Base-by-base conservation (phyloP, 73 alveolate genomes). In the Breviolum minutum region DNA sequence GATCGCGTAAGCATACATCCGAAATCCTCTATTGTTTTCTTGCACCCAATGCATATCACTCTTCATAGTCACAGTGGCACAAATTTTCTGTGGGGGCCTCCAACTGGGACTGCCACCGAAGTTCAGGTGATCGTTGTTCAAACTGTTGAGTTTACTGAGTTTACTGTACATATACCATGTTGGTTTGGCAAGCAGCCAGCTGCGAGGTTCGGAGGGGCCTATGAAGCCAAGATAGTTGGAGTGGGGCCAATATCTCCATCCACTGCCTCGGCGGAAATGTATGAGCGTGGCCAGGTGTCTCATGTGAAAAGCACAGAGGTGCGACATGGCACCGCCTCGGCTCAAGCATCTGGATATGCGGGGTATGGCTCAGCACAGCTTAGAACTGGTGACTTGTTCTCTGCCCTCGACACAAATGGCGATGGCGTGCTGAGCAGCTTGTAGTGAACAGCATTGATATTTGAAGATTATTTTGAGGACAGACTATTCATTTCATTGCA, bases 191-290 rank as follows among this genome's bases (percentile, higher is more conserved):
- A 40, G 54, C 54, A 40, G 54, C 54, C 54, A 40, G 54, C 29
- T 8, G 13, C 68, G 11, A 80, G 88, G 88, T 83, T 61, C 62
- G 92, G 92, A 83, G 92, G 92, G 60, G 92, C 92, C 92, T 83
- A 83, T n/a, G 92, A 83, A 83, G 92, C 92, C 92, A 83, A 83
- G 60, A 74, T 83, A 24, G 92, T 83, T 6, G 92, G 92, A 83
- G 76, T 83, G 17, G 92, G 92, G 63, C 92, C 92, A 10, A 27
- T 83, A 19, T 26, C 90, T 14, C 71, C 68, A 14, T 81, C 90
- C 71, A 81, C 93, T 14, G 76, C 93, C 93, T 63, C 77, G 19
- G 79, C 70, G 8, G 79, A 62, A 60, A 63, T 62, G 94, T 86
- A 63, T 27, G 94, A 63, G 63, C 63, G 79, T 10, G 81, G 81